These are phyloP conservation scores for Coemansia biformis DNA, from an alignment of 192 early-diverging fungal species.

Conservation along the genomic window DNA sequence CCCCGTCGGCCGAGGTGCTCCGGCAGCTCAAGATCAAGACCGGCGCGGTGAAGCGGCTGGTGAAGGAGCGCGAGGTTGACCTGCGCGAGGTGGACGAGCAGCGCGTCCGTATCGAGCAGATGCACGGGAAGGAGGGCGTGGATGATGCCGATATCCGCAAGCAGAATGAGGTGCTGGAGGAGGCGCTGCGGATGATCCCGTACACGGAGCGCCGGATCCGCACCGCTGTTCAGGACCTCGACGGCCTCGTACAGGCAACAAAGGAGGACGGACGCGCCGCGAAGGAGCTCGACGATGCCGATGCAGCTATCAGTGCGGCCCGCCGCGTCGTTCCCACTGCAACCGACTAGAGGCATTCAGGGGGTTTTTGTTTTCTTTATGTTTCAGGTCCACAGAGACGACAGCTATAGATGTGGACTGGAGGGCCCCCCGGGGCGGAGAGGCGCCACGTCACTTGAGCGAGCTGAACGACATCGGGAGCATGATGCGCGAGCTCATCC, in stretches of 20 bases:
- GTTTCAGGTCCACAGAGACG: too few relatives aligned
- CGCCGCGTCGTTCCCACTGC: constrained; percentile 1
- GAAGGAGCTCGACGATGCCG: constrained; percentile 5
- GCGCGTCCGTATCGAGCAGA: constrained; percentile 17
- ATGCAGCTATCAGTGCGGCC: constrained; percentile 2
- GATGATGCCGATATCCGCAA: constrained; percentile 42
- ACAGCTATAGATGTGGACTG: too few relatives aligned
- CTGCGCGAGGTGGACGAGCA: constrained; percentile 22
- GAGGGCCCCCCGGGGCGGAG: too few relatives aligned
- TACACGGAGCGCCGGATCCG: constrained; percentile 38
- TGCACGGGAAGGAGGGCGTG: constrained; percentile 12
- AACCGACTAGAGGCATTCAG: too few relatives aligned
- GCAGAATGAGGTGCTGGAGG: constrained; percentile 49
- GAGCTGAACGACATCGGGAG: constrained; percentile 72
- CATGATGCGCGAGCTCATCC: constrained; percentile 77
- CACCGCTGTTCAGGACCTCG: constrained; percentile 34
- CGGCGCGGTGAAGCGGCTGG: constrained; percentile 35
- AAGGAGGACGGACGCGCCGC: neutral
- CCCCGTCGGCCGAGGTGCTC: too few relatives aligned
- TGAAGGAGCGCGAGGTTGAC: constrained; percentile 30
- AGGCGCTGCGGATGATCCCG: constrained; percentile 45
- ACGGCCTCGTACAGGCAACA: constrained; percentile 17
- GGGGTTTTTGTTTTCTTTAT: too few relatives aligned
- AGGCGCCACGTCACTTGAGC: too few relatives aligned
- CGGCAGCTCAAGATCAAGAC: constrained; percentile 43